Evolutionary conservation across 2,329 filamentous ascomycete genomes (phyloP).

Genomic region (Botrytis aclada): DNA sequence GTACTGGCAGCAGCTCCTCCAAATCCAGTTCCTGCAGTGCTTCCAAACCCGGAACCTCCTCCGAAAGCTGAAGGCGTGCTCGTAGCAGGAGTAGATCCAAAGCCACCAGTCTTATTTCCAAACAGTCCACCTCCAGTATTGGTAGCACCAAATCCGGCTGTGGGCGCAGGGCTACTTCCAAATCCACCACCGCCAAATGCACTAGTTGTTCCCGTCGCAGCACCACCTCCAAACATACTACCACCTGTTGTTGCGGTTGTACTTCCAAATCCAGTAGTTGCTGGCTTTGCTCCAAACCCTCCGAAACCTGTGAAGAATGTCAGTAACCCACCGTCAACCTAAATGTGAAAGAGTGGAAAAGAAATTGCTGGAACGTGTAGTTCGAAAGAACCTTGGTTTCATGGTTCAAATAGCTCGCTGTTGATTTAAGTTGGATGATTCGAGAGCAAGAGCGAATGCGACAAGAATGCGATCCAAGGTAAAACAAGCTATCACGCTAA

Average conservation of each 20-base stretch:
- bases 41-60: slow-evolving; percentile 39
- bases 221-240: slow-evolving; percentile 50
- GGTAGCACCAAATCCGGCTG: slow-evolving; percentile 30
- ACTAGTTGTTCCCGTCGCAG: slow-evolving; percentile 34
- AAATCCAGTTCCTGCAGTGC: slow-evolving; percentile 44
- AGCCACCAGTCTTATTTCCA: slow-evolving; percentile 33
- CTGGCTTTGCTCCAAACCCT: slow-evolving; percentile 40
- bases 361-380: background rate
- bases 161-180: slow-evolving; percentile 23
- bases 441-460: slow-evolving; percentile 14
- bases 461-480: slow-evolving; percentile 17
- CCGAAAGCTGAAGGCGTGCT: slow-evolving; percentile 34
- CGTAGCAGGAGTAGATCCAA: slow-evolving; percentile 38
- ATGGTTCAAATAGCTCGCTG: background rate
- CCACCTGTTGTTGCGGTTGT: slow-evolving; percentile 43
- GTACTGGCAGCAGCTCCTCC: slow-evolving; percentile 45
- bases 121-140: slow-evolving; percentile 34
- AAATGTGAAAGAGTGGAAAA: background rate
- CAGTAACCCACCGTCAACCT: slow-evolving; percentile 21
- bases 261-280: slow-evolving; percentile 45
- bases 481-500: slow-evolving; percentile 24
- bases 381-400: background rate
- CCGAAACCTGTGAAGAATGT: slow-evolving; percentile 44
- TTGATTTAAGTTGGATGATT: slow-evolving; percentile 8
- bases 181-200: slow-evolving; percentile 29